Conservation (phyloP, 768 basidiomycete genomes). For the Naematelia aurantialba region DNA sequence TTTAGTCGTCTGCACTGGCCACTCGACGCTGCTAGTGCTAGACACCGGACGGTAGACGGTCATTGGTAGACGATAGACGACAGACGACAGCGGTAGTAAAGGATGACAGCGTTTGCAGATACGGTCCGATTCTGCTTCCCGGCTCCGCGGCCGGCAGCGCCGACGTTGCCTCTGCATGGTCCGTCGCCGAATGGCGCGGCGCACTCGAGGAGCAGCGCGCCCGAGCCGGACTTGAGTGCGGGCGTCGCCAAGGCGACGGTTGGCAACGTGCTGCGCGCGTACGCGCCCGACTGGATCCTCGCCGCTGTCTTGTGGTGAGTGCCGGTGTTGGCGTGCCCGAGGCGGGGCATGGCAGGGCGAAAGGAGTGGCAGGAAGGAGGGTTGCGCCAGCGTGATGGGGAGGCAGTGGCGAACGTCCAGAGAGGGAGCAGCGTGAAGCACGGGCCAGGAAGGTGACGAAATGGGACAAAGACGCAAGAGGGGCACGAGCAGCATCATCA, state of each 20-base stretch:
- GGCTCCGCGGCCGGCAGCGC: constrained; percentile 10
- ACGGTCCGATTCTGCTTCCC: constrained; percentile 43
- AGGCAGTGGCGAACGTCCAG: too few relatives aligned
- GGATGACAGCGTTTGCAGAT: constrained; percentile 33
- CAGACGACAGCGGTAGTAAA: too few relatives aligned
- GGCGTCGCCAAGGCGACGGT: constrained; percentile 25
- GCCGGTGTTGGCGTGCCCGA: background rate
- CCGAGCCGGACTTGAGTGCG: constrained; percentile 8
- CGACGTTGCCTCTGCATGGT: constrained; percentile 1
- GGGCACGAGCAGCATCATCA: too few relatives aligned
- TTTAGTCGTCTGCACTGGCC: too few relatives aligned
- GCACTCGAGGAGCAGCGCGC: constrained; percentile 8
- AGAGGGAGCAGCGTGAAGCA: too few relatives aligned
- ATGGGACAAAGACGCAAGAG: too few relatives aligned
- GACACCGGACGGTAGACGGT: too few relatives aligned
- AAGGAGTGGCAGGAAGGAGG: background rate
- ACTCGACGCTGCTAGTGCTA: too few relatives aligned
- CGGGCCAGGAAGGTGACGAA: too few relatives aligned
- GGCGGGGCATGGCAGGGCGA: background rate
- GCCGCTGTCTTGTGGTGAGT: constrained; percentile 44
- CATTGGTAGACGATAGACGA: too few relatives aligned
- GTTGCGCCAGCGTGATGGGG: background rate
- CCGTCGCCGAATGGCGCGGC: background rate
- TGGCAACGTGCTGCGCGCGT: constrained; percentile 30
- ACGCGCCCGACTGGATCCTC: constrained; percentile 44